Base-by-base conservation (phyloP, 495 filamentous ascomycete genomes). In the Endocarpon pusillum region DNA sequence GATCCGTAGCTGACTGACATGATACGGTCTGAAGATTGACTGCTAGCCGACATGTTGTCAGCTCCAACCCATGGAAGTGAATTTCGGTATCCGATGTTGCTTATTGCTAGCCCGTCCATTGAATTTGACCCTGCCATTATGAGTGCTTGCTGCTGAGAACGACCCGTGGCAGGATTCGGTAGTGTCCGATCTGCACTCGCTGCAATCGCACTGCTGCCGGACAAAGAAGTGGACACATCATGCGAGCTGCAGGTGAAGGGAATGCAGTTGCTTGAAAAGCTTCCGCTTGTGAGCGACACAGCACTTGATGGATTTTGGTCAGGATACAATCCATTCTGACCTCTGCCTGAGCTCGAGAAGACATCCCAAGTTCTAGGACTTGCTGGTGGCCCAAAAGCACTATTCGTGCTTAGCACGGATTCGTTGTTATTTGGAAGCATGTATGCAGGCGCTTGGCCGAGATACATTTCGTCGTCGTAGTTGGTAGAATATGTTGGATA, bases 131-230 rank as follows among this genome's bases (percentile, higher is more conserved):
- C n/a, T n/a, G n/a, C n/a, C n/a, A n/a, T n/a, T n/a, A n/a, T n/a
- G n/a, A n/a, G n/a, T n/a, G n/a, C n/a, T n/a, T n/a, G n/a, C n/a
- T n/a, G n/a, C n/a, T n/a, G n/a, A n/a, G n/a, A n/a, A n/a, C n/a
- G n/a, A n/a, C n/a, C n/a, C n/a, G n/a, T 44, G 3, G 48, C 49
- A 32, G 57, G 55, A 20, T 43, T 57, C 10, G 60, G 62, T 11
- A 63, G 44, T 9, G 43, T 62, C 20, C 62, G 49, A 34, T 56
- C 52, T 30, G 41, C 26, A 2, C 44, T 48, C 24, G 50, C 40
- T n/a, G 4, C 21, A 24, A 2, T 58, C 47, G 8, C 45, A 29
- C n/a, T n/a, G n/a, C n/a, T n/a, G n/a, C n/a, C n/a, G 1, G 49
- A 41, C 7, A 52, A 34, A 4, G 48, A 40, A 27, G 28, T 35